phyloP scores from a whole-genome alignment of 805 yeast genomes.

The Maudiozyma bulderi region DNA sequence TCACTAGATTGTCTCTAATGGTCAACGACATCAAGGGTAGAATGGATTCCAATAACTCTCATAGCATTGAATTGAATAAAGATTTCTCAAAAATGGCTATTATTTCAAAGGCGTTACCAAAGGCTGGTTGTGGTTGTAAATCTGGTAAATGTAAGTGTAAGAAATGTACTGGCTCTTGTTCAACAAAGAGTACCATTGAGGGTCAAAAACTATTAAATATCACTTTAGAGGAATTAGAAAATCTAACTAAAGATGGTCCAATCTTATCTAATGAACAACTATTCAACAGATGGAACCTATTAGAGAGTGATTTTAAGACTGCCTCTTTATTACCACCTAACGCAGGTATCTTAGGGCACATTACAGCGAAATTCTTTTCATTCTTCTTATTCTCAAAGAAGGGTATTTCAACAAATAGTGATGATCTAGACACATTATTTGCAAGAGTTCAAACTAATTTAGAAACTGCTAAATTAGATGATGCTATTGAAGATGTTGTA shows the following conservation, averaged over 20 bases:
- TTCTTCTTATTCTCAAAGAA: constrained; percentile 64
- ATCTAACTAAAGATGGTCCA: constrained; percentile 34
- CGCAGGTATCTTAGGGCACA: constrained; percentile 90
- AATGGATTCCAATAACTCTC: constrained; percentile 12
- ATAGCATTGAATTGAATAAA: constrained; percentile 29
- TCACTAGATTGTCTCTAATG: constrained; percentile 20
- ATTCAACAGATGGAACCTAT: constrained; percentile 65
- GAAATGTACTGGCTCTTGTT: constrained; percentile 3
- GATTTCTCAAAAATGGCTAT: constrained; percentile 25
- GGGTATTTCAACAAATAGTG: constrained; percentile 60
- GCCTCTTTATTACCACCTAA: constrained; percentile 88
- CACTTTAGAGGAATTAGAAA: constrained; percentile 37
- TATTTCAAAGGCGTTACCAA: constrained; percentile 20
- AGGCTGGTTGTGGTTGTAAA: constrained; percentile 5
- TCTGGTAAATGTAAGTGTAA: constrained; percentile 8
- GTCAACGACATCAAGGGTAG: constrained; percentile 16
- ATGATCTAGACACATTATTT: constrained; percentile 77
- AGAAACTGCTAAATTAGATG: constrained; percentile 64
- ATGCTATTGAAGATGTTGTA: constrained; percentile 88
- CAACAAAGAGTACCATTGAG: constrained; percentile 6
- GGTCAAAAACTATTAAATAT: constrained; percentile 19
- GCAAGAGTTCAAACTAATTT: constrained; percentile 75
- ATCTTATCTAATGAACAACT: constrained; percentile 72
- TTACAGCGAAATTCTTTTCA: constrained; percentile 70
- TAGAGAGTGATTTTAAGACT: constrained; percentile 79